phyloP scores from a whole-genome alignment of 2,329 filamentous ascomycete genomes.

The Calonectria fujianensis region DNA sequence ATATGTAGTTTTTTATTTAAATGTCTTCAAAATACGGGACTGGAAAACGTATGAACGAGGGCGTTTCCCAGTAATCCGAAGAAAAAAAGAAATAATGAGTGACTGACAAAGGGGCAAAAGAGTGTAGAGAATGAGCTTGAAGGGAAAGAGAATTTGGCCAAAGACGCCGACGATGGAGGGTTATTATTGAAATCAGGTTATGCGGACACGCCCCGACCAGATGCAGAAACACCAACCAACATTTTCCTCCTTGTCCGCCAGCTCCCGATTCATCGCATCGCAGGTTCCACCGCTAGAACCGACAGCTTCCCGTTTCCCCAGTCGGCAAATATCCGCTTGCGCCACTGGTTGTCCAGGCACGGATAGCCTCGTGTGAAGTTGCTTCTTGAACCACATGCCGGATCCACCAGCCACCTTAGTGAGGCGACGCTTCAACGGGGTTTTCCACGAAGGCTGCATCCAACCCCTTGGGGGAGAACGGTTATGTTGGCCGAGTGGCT shows the following conservation, averaged over 20 bases:
- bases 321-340: neutral
- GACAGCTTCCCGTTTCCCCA: neutral
- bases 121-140: constrained; percentile 19
- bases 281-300: neutral
- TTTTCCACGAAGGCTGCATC: neutral
- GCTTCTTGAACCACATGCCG: neutral
- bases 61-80: constrained; percentile 36
- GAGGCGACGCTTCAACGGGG: neutral
- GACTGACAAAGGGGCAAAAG: constrained; percentile 7
- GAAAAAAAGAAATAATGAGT: constrained; percentile 24
- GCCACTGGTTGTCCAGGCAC: neutral
- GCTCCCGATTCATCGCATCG: neutral
- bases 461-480: neutral
- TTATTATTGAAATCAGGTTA: constrained; percentile 42
- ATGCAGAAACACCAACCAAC: constrained; percentile 19
- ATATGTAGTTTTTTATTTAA: constrained; percentile 1
- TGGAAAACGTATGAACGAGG: constrained; percentile 43
- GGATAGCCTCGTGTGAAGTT: neutral
- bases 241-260: neutral
- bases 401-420: neutral
- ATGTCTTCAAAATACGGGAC: constrained; percentile 10
- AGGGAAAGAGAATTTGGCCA: constrained; percentile 19
- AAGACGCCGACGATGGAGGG: constrained; percentile 35
- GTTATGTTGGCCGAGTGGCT: neutral
- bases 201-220: constrained; percentile 44